Conservation (phyloP, 1,284 basidiomycete species). For the Marasmius tenuissimus region DNA sequence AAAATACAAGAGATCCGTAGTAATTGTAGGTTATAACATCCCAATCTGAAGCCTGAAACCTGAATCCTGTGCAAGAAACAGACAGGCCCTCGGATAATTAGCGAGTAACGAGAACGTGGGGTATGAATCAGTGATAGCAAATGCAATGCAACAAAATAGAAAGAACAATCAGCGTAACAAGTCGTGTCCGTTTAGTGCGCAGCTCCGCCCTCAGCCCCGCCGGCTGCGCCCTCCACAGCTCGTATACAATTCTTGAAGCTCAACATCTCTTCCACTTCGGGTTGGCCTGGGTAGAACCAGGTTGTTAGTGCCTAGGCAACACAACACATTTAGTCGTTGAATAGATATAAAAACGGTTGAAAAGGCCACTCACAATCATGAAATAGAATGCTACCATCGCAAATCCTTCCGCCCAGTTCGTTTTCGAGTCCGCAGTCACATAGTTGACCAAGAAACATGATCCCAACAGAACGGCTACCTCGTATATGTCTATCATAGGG, state of each 20-base stretch:
- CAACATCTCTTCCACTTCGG: constrained; percentile 8
- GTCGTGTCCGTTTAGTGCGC: background rate
- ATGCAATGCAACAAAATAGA: too few relatives aligned
- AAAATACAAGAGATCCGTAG: too few relatives aligned
- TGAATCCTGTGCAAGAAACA: too few relatives aligned
- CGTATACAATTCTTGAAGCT: constrained; percentile 5
- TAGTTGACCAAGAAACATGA: constrained; percentile 72
- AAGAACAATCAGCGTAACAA: background rate
- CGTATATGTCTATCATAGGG: constrained; percentile 51
- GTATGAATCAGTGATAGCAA: too few relatives aligned
- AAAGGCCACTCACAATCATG: constrained; percentile 42
- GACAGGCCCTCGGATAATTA: too few relatives aligned
- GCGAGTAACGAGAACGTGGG: too few relatives aligned
- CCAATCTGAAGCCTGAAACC: too few relatives aligned
- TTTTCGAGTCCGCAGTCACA: constrained; percentile 68
- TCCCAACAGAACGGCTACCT: constrained; percentile 58
- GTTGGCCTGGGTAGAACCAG: constrained; percentile 57
- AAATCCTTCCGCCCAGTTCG: constrained; percentile 66
- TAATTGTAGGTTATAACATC: too few relatives aligned
- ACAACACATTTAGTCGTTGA: background rate
- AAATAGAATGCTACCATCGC: constrained; percentile 62
- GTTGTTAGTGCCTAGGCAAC: constrained; percentile 43
- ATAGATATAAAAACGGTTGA: background rate
- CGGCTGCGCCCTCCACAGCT: too few relatives aligned
- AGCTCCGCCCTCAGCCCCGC: background rate